Percentiles rank a stretch among this genome's conserved stretches.
Evolutionary conservation across 1,284 basidiomycete genomes (phyloP).

Genomic region (Malassezia slooffiae): DNA sequence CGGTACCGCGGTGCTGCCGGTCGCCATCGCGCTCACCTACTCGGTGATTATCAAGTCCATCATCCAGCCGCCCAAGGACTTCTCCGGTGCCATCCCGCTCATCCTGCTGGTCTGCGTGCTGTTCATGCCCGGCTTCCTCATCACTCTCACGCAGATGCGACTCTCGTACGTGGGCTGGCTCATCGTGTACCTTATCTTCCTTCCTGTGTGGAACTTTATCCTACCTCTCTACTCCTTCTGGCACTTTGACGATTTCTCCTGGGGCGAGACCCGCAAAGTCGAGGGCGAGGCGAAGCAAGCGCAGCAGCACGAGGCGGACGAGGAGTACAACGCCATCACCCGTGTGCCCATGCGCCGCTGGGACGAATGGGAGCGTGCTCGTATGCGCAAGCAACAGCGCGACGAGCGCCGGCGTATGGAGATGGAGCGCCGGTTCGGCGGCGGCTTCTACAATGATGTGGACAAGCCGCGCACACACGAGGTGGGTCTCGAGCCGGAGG

Average conservation of each 20-base stretch:
- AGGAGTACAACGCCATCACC: constrained; percentile 53
- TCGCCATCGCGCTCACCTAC: constrained; percentile 86
- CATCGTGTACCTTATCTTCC: constrained; percentile 70
- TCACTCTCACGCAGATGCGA: constrained; percentile 85
- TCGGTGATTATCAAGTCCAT: constrained; percentile 69
- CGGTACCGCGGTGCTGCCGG: constrained; percentile 86
- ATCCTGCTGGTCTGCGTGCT: constrained; percentile 79
- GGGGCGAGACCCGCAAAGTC: constrained; percentile 97
- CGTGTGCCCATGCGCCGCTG: constrained; percentile 80
- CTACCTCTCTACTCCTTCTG: constrained; percentile 84
- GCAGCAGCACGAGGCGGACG: constrained; percentile 63
- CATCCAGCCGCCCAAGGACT: constrained; percentile 67
- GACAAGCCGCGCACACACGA: constrained; percentile 40
- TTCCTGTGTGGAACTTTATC: constrained; percentile 54
- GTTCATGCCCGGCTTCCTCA: constrained; percentile 82
- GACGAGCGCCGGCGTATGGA: constrained; percentile 62
- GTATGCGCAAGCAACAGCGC: constrained; percentile 76
- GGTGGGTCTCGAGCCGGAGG: background rate
- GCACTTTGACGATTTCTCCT: constrained; percentile 99
- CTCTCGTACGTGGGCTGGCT: constrained; percentile 96
- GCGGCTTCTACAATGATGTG: constrained; percentile 58
- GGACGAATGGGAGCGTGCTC: constrained; percentile 99
- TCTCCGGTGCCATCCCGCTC: constrained; percentile 87
- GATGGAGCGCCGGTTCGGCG: constrained; percentile 49
- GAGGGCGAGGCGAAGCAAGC: constrained; percentile 54